Conservation (phyloP, 2,329 filamentous ascomycete genomes). For the Xylariales sp. region DNA sequence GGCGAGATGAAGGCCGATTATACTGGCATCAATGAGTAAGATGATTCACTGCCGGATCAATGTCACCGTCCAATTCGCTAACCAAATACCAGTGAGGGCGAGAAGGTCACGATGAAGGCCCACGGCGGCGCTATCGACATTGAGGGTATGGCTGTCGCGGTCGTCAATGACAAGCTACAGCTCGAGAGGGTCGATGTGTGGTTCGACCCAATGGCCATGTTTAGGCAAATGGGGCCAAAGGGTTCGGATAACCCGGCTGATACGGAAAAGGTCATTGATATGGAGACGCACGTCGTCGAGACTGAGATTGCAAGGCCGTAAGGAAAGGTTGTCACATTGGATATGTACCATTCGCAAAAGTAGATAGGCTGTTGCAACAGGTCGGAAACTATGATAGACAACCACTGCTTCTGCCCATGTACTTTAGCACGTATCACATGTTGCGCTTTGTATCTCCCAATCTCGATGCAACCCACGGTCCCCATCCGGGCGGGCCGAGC, state of each 20-base stretch:
- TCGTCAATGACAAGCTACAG: constrained; percentile 55
- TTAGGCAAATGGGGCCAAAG: constrained; percentile 50
- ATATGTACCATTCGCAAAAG: no score
- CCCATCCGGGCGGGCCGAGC: no score
- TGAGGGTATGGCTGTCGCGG: constrained; percentile 57
- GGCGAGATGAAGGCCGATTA: constrained; percentile 64
- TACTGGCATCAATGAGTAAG: constrained; percentile 57
- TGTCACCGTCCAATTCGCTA: no score
- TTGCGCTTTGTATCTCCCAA: no score
- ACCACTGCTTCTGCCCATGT: no score
- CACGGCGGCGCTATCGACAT: constrained; percentile 60
- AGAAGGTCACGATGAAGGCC: constrained; percentile 58
- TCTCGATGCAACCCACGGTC: no score
- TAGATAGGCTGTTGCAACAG: no score
- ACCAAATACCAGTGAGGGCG: constrained; percentile 48
- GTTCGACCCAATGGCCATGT: constrained; percentile 64
- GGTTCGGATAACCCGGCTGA: constrained; percentile 4
- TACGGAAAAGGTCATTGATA: constrained; percentile 2
- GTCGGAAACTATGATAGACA: no score
- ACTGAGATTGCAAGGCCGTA: constrained; percentile 23
- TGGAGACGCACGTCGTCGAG: constrained; percentile 14
- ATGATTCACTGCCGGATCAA: constrained; percentile 13
- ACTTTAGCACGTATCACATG: no score
- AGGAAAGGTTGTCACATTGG: no score
- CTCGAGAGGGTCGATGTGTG: constrained; percentile 57